phyloP scores from a whole-genome alignment of 805 yeast species.

The Blastobotrys terrestris region DNA sequence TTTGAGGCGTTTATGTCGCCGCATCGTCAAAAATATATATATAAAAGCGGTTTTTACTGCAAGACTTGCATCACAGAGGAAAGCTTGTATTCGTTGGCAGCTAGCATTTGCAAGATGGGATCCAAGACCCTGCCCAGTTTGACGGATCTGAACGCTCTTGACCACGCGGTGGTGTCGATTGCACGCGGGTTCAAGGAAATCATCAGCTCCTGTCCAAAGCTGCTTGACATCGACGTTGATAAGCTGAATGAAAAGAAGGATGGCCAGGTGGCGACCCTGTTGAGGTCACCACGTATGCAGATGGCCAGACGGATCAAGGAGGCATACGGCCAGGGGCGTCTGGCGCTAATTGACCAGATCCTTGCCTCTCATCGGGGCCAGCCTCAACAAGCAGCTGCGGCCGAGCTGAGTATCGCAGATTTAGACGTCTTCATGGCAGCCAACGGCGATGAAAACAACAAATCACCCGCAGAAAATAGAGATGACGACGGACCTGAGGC shows the following conservation, averaged over 20 bases:
- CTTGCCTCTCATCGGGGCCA: conserved; percentile 12
- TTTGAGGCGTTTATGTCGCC: too few relatives aligned
- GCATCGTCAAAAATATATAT: too few relatives aligned
- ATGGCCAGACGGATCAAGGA: conserved; percentile 57
- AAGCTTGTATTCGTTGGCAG: neutral
- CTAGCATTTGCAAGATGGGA: neutral
- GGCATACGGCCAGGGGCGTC: conserved; percentile 41
- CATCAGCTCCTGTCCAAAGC: conserved; percentile 51
- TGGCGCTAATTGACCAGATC: conserved; percentile 53
- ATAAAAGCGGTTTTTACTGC: neutral
- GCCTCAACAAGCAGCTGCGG: neutral
- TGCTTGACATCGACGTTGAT: conserved; percentile 35
- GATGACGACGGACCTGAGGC: conserved; percentile 4
- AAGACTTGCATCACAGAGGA: neutral
- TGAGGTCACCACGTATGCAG: conserved; percentile 48
- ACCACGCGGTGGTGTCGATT: conserved; percentile 47
- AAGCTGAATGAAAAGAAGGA: conserved; percentile 30
- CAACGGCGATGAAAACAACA: neutral
- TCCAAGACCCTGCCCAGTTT: neutral
- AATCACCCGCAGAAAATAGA: neutral
- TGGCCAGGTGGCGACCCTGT: conserved; percentile 42
- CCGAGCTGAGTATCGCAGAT: neutral
- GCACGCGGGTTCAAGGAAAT: conserved; percentile 48
- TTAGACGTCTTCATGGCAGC: neutral
- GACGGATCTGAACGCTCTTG: conserved; percentile 30